Conservation (phyloP, 257 asterid species). For the Penstemon barbatus region DNA sequence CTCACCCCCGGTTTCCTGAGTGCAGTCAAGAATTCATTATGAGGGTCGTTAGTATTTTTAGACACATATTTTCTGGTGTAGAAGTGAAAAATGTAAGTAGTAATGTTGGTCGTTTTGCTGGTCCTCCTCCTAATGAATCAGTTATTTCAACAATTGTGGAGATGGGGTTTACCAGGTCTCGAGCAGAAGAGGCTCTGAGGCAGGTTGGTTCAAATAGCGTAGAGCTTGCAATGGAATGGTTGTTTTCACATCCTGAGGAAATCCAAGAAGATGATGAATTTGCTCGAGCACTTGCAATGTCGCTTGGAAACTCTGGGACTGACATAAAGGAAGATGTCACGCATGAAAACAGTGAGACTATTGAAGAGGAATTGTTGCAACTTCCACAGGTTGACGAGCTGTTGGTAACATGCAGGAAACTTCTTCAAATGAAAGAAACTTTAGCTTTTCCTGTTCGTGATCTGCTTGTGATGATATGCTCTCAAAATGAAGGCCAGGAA, state of each 20-base stretch:
- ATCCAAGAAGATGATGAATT: conserved; percentile 90
- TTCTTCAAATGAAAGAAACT: conserved; percentile 78
- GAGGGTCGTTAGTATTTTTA: conserved; percentile 63
- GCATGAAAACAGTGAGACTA: conserved; percentile 47
- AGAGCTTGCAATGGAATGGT: conserved; percentile 98
- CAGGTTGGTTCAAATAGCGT: conserved; percentile 96
- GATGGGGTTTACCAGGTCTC: conserved; percentile 89
- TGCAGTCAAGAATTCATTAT: conserved; percentile 83
- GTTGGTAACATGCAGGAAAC: conserved; percentile 70
- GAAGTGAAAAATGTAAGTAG: conserved; percentile 68
- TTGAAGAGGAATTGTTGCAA: conserved; percentile 75
- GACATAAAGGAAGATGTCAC: conserved; percentile 64
- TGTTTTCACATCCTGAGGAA: conserved; percentile 96
- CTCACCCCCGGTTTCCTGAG: conserved; percentile 79
- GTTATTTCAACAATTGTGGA: conserved; percentile 79
- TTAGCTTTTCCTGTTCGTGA: conserved; percentile 90
- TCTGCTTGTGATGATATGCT: conserved; percentile 85
- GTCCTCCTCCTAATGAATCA: conserved; percentile 84
- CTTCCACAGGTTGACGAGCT: conserved; percentile 88
- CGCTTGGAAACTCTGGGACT: conserved; percentile 83
- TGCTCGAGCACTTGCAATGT: conserved; percentile 97
- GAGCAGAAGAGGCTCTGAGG: conserved; percentile 94
- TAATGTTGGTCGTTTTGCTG: conserved; percentile 63
- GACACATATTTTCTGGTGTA: conserved; percentile 83
- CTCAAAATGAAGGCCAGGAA: conserved; percentile 86